These are phyloP conservation scores for Annulohypoxylon maeteangense DNA, from an alignment of 495 filamentous ascomycete species.

Conservation along the genomic window DNA sequence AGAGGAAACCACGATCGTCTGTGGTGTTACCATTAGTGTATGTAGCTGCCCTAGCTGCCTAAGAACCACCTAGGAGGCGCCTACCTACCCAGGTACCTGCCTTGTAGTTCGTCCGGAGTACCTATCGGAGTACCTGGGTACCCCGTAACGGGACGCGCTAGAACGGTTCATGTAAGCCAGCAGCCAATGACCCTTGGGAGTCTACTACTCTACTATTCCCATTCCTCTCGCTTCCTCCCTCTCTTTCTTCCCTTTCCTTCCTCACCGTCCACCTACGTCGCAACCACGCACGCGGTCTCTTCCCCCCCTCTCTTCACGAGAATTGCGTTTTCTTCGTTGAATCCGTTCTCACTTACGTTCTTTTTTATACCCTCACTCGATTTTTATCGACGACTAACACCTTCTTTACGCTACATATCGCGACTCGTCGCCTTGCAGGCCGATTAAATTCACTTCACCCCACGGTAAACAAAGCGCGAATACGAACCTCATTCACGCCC, in stretches of 20 bases:
- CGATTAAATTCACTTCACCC: constrained; percentile 27
- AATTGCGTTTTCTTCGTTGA: constrained; percentile 44
- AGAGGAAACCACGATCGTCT: neutral
- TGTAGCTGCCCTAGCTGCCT: neutral
- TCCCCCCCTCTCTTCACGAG: constrained; percentile 33
- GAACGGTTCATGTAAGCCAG: neutral
- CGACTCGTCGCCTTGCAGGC: constrained; percentile 30
- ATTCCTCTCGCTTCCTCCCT: constrained; percentile 38
- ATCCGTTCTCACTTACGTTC: constrained; percentile 49
- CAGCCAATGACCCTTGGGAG: neutral
- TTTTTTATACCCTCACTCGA: constrained; percentile 41
- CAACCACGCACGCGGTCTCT: constrained; percentile 45
- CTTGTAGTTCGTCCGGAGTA: constrained; percentile 19
- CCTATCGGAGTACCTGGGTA: constrained; percentile 10
- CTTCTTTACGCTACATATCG: constrained; percentile 40
- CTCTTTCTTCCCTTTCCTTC: constrained; percentile 39
- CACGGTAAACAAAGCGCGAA: constrained; percentile 37
- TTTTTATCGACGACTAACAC: constrained; percentile 39
- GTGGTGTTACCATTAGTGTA: neutral
- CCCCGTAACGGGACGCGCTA: constrained; percentile 8
- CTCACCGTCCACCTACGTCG: constrained; percentile 49
- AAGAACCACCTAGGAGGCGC: neutral
- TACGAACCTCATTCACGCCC: constrained; percentile 29
- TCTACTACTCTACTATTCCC: constrained; percentile 14
- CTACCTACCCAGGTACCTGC: neutral